These are phyloP conservation scores for Obba rivulosa DNA, from an alignment of 768 basidiomycete species.

Conservation along the genomic window DNA sequence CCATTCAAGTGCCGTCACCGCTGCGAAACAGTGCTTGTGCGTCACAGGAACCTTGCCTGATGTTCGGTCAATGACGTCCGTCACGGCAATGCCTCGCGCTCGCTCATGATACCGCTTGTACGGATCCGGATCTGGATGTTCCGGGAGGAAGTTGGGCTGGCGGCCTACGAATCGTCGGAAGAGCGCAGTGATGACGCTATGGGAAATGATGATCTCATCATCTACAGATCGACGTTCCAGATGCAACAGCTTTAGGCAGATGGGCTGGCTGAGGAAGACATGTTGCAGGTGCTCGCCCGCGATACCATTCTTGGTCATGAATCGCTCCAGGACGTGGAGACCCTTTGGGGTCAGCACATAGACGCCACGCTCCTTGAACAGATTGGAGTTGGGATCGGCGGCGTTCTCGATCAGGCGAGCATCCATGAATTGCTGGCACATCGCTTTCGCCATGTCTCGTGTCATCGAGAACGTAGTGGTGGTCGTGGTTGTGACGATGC, in stretches of 20 bases:
- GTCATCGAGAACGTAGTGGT: constrained; percentile 99
- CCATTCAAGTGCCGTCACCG: constrained; percentile 91
- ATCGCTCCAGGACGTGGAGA: constrained; percentile 97
- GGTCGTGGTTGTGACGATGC: constrained; percentile 98
- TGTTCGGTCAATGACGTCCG: constrained; percentile 66
- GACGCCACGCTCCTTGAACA: constrained; percentile 97
- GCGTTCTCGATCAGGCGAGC: constrained; percentile 97
- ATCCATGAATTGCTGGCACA: constrained; percentile 99
- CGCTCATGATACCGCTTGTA: constrained; percentile 76
- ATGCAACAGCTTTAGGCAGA: constrained; percentile 96
- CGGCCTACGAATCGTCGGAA: constrained; percentile 95
- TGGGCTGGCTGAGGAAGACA: constrained; percentile 88
- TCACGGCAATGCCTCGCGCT: constrained; percentile 65
- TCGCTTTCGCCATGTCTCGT: constrained; percentile 98
- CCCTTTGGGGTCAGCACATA: constrained; percentile 97
- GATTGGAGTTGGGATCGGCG: constrained; percentile 77
- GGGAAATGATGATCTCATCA: constrained; percentile 96
- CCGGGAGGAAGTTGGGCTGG: constrained; percentile 69
- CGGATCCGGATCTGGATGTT: constrained; percentile 45
- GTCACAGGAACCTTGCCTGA: constrained; percentile 43
- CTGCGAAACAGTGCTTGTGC: constrained; percentile 77
- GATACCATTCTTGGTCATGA: constrained; percentile 99
- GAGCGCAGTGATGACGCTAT: constrained; percentile 88
- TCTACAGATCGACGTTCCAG: constrained; percentile 89
- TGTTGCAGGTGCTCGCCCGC: constrained; percentile 86